phyloP scores from a whole-genome alignment of 129 eudicot genomes.

The Escallonia rubra region DNA sequence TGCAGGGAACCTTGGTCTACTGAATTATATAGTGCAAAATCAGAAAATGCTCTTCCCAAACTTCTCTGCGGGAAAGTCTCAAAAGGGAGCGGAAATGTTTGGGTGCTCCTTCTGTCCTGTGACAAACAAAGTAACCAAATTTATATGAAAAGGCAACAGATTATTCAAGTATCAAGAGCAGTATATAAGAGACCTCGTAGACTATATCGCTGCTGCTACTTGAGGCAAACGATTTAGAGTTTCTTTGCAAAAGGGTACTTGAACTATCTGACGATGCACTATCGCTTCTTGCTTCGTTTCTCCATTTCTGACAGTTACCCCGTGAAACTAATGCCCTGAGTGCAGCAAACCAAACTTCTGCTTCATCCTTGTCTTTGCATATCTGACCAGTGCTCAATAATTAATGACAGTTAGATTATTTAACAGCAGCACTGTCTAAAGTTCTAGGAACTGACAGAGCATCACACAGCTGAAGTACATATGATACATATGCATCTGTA shows the following conservation, averaged over 20 bases:
- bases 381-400: slow-evolving; percentile 38
- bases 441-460: not conserved
- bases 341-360: slow-evolving; percentile 68
- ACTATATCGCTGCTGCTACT: slow-evolving; percentile 28
- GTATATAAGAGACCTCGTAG: slow-evolving; percentile 28
- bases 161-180: slow-evolving; percentile 4
- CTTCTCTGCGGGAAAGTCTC: slow-evolving; percentile 31
- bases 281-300: slow-evolving; percentile 16
- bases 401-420: not conserved
- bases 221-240: slow-evolving; percentile 29
- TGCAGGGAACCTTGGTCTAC: slow-evolving; percentile 20
- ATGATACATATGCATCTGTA: not conserved
- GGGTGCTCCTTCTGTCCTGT: slow-evolving; percentile 28
- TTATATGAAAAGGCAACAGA: slow-evolving; percentile 12
- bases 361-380: slow-evolving; percentile 71
- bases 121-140: slow-evolving; percentile 4
- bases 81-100: slow-evolving; percentile 18
- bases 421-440: not conserved
- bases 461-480: not conserved
- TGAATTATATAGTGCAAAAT: slow-evolving; percentile 25
- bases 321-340: slow-evolving; percentile 44
- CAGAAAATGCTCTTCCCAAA: slow-evolving; percentile 53
- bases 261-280: slow-evolving; percentile 36
- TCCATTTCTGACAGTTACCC: slow-evolving; percentile 27
- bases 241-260: slow-evolving; percentile 28